Percentiles rank a stretch among this genome's conserved stretches.
Conservation (phyloP, 2,329 filamentous ascomycete species). For the Fusarium oligoseptatum region DNA sequence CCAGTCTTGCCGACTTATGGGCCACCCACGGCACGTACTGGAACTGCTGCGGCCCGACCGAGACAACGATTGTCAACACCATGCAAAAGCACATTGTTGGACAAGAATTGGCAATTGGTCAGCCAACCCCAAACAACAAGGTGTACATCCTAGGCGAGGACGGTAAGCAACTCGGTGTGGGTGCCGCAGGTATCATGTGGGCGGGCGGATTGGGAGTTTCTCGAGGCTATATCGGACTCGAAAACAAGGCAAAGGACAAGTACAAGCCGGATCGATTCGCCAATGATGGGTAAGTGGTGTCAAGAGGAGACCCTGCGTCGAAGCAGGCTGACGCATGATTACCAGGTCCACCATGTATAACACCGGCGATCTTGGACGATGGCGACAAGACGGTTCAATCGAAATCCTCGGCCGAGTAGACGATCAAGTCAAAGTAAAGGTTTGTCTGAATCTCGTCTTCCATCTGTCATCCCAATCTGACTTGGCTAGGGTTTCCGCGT, state of each 20-base stretch:
- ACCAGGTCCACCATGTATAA: constrained; percentile 67
- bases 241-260: constrained; percentile 62
- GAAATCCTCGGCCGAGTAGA: constrained; percentile 70
- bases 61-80: constrained; percentile 71
- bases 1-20: constrained; percentile 68
- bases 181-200: constrained; percentile 66
- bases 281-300: constrained; percentile 60
- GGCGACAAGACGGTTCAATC: constrained; percentile 66
- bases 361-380: constrained; percentile 70
- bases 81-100: constrained; percentile 64
- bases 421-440: constrained; percentile 73
- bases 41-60: constrained; percentile 72
- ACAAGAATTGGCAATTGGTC: constrained; percentile 64
- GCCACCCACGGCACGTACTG: constrained; percentile 62
- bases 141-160: constrained; percentile 67
- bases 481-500: constrained; percentile 66
- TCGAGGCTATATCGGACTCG: constrained; percentile 67
- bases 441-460: constrained; percentile 36
- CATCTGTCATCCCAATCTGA: constrained; percentile 6
- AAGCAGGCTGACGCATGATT: constrained; percentile 7
- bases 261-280: constrained; percentile 66
- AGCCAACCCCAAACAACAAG: constrained; percentile 62
- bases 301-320: neutral
- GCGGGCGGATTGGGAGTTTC: constrained; percentile 68
- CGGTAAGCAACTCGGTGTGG: constrained; percentile 57